Conservation (phyloP, 164 flowering plant genomes). For the Stephania cephalantha region DNA sequence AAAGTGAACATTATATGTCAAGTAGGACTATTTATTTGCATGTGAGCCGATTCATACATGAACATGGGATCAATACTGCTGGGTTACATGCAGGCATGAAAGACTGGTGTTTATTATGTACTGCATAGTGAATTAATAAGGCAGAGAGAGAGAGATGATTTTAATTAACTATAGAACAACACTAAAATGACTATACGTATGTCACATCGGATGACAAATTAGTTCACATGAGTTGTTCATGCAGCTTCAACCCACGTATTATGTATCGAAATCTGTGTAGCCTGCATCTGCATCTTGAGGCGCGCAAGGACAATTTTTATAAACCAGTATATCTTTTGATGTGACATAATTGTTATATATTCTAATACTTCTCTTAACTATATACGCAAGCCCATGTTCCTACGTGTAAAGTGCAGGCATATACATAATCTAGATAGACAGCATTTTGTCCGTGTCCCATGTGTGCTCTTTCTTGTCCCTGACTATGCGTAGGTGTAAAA, state of each 20-base stretch:
- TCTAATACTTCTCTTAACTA: too few relatives aligned
- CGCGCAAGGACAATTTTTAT: too few relatives aligned
- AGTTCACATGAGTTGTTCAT: too few relatives aligned
- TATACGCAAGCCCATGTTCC: neutral
- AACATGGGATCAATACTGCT: slow-evolving; percentile 1
- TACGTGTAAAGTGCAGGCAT: slow-evolving; percentile 2
- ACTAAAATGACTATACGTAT: too few relatives aligned
- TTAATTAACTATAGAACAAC: neutral
- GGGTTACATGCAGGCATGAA: neutral
- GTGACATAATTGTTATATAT: too few relatives aligned
- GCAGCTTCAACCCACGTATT: too few relatives aligned
- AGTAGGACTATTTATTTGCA: neutral
- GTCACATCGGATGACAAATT: too few relatives aligned
- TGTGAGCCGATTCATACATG: slow-evolving; percentile 6
- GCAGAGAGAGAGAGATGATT: neutral
- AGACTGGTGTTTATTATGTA: slow-evolving; percentile 1
- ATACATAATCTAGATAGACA: neutral
- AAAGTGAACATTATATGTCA: slow-evolving; percentile 6
- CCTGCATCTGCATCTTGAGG: too few relatives aligned
- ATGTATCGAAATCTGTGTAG: too few relatives aligned
- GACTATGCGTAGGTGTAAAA: neutral
- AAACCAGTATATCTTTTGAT: too few relatives aligned
- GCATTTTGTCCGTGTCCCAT: slow-evolving; percentile 8
- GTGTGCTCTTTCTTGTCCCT: slow-evolving; percentile 3
- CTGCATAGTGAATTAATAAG: neutral